phyloP scores from a whole-genome alignment of 345 rosid species.

The Microthlaspi erraticum region DNA sequence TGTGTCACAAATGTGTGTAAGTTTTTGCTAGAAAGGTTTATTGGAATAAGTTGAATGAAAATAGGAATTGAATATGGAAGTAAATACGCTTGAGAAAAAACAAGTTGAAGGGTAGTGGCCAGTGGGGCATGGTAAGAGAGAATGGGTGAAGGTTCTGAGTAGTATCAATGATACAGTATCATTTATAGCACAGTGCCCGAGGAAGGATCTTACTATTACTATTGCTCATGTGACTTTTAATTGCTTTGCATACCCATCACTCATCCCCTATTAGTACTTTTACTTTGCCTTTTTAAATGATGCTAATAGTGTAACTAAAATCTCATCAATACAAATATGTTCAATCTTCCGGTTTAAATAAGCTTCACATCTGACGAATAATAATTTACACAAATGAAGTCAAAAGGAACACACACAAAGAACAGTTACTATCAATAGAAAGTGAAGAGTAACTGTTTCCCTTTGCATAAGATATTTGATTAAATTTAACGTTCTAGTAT shows the following conservation, averaged over 20 bases:
- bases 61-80: not conserved
- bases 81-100: no score
- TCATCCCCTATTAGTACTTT: not conserved
- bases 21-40: not conserved
- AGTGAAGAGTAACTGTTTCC: not conserved
- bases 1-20: not conserved
- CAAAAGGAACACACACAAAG: slow-evolving; percentile 3
- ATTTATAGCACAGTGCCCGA: slow-evolving; percentile 22
- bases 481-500: not conserved
- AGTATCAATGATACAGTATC: no score
- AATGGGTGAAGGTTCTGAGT: slow-evolving; percentile 27
- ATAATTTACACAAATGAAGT: not conserved
- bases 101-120: slow-evolving; percentile 13
- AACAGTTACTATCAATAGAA: slow-evolving; percentile 11
- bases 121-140: slow-evolving; percentile 3
- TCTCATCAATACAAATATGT: not conserved
- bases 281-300: not conserved
- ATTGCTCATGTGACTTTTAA: slow-evolving; percentile 29
- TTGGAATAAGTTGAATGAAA: not conserved
- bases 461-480: not conserved
- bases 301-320: not conserved
- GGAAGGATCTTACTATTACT: not conserved
- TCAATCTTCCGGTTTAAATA: no score
- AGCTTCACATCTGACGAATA: slow-evolving; percentile 18
- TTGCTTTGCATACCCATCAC: slow-evolving; percentile 24